Evolutionary conservation across 1,284 basidiomycete genomes (phyloP).

Genomic region (Trichosporon ovoides): DNA sequence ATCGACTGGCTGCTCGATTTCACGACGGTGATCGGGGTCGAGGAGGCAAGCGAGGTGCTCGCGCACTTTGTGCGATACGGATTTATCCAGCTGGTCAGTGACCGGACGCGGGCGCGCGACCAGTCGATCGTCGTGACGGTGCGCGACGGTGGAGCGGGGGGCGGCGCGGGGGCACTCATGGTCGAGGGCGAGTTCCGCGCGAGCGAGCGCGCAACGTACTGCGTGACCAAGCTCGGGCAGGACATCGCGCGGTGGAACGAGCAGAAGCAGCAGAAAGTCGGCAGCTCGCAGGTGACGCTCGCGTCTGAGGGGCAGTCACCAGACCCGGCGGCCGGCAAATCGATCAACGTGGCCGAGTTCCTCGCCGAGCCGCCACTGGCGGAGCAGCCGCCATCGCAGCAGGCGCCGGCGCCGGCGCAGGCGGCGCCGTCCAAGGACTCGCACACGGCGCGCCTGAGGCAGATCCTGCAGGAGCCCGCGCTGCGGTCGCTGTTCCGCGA

Average conservation of each 20-base stretch:
- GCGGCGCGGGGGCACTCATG: constrained; percentile 41
- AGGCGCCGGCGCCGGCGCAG: neutral
- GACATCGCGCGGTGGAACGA: constrained; percentile 74
- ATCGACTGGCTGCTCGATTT: constrained; percentile 98
- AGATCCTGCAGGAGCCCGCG: constrained; percentile 89
- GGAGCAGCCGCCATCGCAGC: neutral
- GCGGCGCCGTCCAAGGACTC: constrained; percentile 60
- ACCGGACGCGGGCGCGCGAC: constrained; percentile 69
- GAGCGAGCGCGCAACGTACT: constrained; percentile 89
- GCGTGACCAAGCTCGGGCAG: constrained; percentile 84
- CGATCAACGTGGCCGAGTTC: constrained; percentile 15
- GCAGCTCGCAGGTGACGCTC: constrained; percentile 48
- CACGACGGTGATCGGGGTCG: constrained; percentile 88
- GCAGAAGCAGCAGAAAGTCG: neutral
- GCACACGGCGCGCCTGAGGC: constrained; percentile 82
- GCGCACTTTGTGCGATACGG: constrained; percentile 97
- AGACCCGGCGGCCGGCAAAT: neutral
- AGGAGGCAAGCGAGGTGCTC: constrained; percentile 94
- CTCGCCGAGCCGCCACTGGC: constrained; percentile 12
- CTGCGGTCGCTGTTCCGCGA: constrained; percentile 87
- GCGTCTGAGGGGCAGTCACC: neutral
- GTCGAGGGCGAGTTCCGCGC: constrained; percentile 88
- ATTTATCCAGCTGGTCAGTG: constrained; percentile 69
- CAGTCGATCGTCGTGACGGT: constrained; percentile 84
- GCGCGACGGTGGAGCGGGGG: constrained; percentile 40